Evolutionary conservation across 2,329 filamentous ascomycete species (phyloP), one percentile per base, ranked within the genome.

Genomic region (Scedosporium minutisporum): DNA sequence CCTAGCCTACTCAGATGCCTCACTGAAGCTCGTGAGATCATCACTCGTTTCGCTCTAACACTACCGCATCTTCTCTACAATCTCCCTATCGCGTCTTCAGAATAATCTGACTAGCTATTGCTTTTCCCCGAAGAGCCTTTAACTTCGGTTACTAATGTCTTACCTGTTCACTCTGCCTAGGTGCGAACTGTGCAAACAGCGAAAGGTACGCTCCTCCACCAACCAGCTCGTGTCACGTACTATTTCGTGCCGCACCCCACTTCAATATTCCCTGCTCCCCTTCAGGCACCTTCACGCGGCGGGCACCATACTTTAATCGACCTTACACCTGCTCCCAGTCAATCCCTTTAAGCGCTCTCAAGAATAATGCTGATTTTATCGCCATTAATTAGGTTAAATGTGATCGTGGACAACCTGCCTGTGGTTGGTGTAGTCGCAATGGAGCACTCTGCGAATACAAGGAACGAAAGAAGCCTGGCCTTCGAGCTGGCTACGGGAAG

Each of bases 181-280:
- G 69, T 88, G 90, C 71, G 90, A 93, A 75, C 80, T 89, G 60
- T 91, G 89, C 78, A 92, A 93, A 75, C 86, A 89, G 73, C 80
- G 90, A 77, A 93, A 93, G 80, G 89, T 91, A 75, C 62, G 73
- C 69, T 46, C 23, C n/a, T 38, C 55, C 51, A 23, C 51, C 18
- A 55, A 55, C 51, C 51, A 48, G 57, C 53, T 33, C 46, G 55
- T 12, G 38, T 53, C 57, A 62, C 44, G n/a, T 29, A 53, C 42
- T 38, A 10, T 38, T 38, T n/a, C 16, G 41, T 57, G 38, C 21
- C 46, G 12, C 29, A 58, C 33, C 18, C 63, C 23, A 48, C 46
- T 60, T 38, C 21, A 12, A n/a, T 16, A 46, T 25, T 57, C 55
- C 55, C 42, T 23, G 10, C 12, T n/a, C 18, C 5, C 44, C 25